These are phyloP conservation scores for Opeltia flavorubescens DNA, from an alignment of 495 filamentous ascomycete species.

Conservation along the genomic window DNA sequence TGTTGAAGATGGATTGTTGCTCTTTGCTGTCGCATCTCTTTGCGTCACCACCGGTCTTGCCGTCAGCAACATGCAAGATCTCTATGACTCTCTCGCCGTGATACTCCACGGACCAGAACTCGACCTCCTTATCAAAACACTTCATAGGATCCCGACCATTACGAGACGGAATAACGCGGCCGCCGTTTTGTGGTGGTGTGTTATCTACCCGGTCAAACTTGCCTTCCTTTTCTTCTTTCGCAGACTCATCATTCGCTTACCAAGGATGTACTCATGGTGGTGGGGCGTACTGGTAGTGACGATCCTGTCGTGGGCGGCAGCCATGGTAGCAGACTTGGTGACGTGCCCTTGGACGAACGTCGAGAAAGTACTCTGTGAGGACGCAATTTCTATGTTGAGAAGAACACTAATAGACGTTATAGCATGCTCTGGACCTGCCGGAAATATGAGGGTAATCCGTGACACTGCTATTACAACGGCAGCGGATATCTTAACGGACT, in stretches of 20 bases:
- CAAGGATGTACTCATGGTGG: slow-evolving; percentile 6
- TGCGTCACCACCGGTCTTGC: slow-evolving; percentile 5
- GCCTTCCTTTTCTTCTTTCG: slow-evolving; percentile 12
- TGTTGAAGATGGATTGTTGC: slow-evolving; percentile 4
- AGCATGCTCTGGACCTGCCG: no score
- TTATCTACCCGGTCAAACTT: slow-evolving; percentile 8
- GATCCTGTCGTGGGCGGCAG: neutral
- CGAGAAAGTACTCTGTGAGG: no score
- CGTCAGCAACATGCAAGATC: neutral
- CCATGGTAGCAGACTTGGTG: neutral
- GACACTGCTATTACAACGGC: no score
- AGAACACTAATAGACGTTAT: neutral
- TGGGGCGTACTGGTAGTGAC: neutral
- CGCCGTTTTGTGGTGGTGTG: neutral
- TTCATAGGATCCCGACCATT: neutral
- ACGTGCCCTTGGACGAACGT: neutral
- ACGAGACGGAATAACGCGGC: slow-evolving; percentile 4
- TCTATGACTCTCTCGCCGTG: neutral
- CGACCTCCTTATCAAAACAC: neutral
- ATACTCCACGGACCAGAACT: neutral
- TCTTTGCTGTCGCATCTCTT: slow-evolving; percentile 3
- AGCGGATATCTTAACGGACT: neutral
- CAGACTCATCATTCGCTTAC: slow-evolving; percentile 3
- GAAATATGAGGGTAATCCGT: no score
- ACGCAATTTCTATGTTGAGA: neutral